phyloP scores from a whole-genome alignment of 108 stramenopile genomes.

The Craspedostauros australis region DNA sequence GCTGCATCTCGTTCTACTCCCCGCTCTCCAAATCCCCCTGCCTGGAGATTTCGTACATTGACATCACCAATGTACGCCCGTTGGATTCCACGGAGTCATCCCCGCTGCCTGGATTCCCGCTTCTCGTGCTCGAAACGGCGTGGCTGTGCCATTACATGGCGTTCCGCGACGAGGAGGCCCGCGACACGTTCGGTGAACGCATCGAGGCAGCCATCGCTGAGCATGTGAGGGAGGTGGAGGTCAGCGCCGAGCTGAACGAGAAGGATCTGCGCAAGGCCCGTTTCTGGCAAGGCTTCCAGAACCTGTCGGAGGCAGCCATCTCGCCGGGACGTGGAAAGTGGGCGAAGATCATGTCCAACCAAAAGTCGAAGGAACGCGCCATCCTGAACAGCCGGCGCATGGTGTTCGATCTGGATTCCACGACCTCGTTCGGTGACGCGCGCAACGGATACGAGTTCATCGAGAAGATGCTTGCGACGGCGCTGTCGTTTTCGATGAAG shows the following conservation, averaged over 20 bases:
- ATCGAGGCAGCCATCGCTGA: conserved; percentile 33
- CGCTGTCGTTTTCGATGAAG: conserved; percentile 66
- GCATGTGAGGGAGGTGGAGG: conserved; percentile 8
- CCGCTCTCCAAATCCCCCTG: conserved; percentile 74
- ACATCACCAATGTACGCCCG: conserved; percentile 46
- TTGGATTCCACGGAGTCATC: conserved; percentile 24
- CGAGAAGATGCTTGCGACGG: conserved; percentile 47
- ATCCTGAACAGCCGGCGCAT: conserved; percentile 73
- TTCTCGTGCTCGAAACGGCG: conserved; percentile 76
- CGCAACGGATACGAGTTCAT: conserved; percentile 27
- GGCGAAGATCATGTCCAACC: conserved; percentile 47
- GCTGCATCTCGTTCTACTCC: conserved; percentile 70
- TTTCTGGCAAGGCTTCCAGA: conserved; percentile 71
- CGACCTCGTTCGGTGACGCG: conserved; percentile 13
- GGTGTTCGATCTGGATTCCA: conserved; percentile 49
- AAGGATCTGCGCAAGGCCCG: conserved; percentile 39
- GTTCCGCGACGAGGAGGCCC: conserved; percentile 41
- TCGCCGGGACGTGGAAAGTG: conserved; percentile 61
- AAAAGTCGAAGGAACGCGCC: conserved; percentile 45
- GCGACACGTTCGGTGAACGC: conserved; percentile 39
- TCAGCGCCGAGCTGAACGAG: conserved; percentile 12
- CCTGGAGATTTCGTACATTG: conserved; percentile 59
- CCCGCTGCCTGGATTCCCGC: conserved; percentile 67
- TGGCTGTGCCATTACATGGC: conserved; percentile 79
- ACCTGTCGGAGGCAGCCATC: conserved; percentile 52